A percentile compares a stretch with the other conserved stretches of the same genome.
Evolutionary conservation across 768 basidiomycete genomes (phyloP).

Genomic region (Favolaschia claudopus): DNA sequence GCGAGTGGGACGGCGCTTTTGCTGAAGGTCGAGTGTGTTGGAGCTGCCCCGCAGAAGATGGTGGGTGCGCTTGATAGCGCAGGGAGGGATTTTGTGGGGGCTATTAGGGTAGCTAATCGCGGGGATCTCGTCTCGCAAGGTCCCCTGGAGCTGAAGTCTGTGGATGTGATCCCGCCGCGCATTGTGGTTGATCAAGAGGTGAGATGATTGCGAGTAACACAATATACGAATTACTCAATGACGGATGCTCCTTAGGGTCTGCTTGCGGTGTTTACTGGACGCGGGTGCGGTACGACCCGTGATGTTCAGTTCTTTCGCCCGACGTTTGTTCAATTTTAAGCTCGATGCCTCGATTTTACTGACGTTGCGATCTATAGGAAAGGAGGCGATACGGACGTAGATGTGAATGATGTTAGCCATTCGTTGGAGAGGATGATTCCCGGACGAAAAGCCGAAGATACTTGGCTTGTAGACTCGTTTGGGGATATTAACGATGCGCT

Average conservation of each 20-base stretch:
- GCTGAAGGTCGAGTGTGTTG: conserved; percentile 22
- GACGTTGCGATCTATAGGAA: conserved; percentile 22
- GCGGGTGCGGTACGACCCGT: conserved; percentile 34
- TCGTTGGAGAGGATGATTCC: conserved; percentile 29
- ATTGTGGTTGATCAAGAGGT: conserved; percentile 37
- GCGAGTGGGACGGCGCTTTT: conserved; percentile 12
- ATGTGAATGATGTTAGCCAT: conserved; percentile 37
- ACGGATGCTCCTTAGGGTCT: conserved; percentile 26
- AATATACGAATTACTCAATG: too few species aligned
- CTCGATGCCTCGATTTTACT: background rate
- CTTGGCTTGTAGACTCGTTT: conserved; percentile 38
- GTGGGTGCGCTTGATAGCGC: conserved; percentile 25
- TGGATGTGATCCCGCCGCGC: conserved; percentile 31
- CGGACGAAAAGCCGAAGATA: conserved; percentile 31
- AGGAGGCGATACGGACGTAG: conserved; percentile 38
- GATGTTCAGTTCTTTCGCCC: conserved; percentile 40
- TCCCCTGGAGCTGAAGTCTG: conserved; percentile 37
- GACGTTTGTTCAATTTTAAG: conserved; percentile 14
- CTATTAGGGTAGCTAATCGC: conserved; percentile 32
- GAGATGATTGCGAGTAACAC: background rate
- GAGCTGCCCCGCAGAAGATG: conserved; percentile 9
- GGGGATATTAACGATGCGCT: too few species aligned
- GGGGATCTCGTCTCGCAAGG: conserved; percentile 31
- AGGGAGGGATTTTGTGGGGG: conserved; percentile 29
- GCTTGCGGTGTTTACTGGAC: conserved; percentile 37